Conservation (phyloP, 345 rosid species). For the Psidium friedrichsthalianum region DNA sequence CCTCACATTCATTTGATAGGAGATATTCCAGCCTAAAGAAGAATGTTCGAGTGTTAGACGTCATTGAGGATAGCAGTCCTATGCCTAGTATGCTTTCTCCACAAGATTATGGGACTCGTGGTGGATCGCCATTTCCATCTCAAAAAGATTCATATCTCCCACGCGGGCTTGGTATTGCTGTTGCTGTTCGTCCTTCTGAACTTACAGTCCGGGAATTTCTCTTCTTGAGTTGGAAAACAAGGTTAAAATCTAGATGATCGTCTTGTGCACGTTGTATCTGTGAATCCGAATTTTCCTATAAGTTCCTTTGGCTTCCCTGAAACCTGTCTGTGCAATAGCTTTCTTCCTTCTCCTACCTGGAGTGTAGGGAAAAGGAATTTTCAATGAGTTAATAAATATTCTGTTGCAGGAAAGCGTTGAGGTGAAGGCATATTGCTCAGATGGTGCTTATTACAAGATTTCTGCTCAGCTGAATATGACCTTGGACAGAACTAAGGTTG, state of each 20-base stretch:
- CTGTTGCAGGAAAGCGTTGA: slow-evolving; percentile 70
- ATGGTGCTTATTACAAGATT: slow-evolving; percentile 78
- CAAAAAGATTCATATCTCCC: slow-evolving; percentile 79
- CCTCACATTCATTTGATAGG: slow-evolving; percentile 45
- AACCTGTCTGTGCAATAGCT: not conserved
- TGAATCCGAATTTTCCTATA: not conserved
- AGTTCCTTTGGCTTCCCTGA: not conserved
- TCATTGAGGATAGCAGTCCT: slow-evolving; percentile 79
- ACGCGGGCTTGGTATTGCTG: slow-evolving; percentile 71
- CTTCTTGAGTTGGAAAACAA: slow-evolving; percentile 94
- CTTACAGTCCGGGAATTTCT: slow-evolving; percentile 85
- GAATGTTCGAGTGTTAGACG: slow-evolving; percentile 67
- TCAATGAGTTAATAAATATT: not conserved
- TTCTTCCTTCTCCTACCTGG: not conserved
- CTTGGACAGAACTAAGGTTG: slow-evolving; percentile 94
- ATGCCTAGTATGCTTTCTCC: slow-evolving; percentile 96
- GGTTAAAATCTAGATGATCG: slow-evolving; percentile 25
- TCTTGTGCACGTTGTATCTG: not conserved
- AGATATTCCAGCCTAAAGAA: slow-evolving; percentile 36
- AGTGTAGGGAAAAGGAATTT: not conserved
- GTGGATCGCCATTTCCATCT: slow-evolving; percentile 58
- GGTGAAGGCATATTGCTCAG: slow-evolving; percentile 67
- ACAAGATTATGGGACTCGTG: slow-evolving; percentile 70
- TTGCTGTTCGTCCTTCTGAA: slow-evolving; percentile 73
- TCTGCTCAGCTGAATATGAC: slow-evolving; percentile 80